Evolutionary conservation across 2,329 filamentous ascomycete species (phyloP), one percentile per base, ranked within the genome.

Genomic region (Tolypocladium paradoxum): DNA sequence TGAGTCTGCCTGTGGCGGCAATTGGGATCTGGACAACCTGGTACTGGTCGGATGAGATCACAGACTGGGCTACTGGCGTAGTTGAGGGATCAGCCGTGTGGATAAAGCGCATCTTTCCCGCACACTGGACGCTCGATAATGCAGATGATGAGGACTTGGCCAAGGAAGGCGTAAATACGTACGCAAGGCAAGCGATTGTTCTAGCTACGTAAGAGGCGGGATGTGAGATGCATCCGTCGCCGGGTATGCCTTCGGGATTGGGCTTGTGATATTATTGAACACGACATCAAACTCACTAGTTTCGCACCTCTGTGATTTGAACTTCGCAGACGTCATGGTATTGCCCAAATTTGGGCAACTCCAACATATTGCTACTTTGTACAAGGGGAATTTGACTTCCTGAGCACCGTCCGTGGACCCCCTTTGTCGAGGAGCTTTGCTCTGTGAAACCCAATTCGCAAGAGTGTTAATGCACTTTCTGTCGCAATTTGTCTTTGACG

Each of bases 101-200:
- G 11, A 9, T 61, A 3, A 34, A 29, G 9, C 11, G 45, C 3
- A 27, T 52, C 1, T 48, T 56, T n/a, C 58, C 57, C 0, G 45
- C 45, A 29, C 52, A 54, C 11, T 61, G 58, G 58, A 55, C 34
- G 7, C 31, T 57, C 6, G 58, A 58, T 29, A 47, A 35, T 7
- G 57, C 56, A 11, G 57, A 60, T n/a, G 58, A 60, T 7, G 59
- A 61, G 22, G 60, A 61, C 40, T 51, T 62, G 40, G 58, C 59
- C 1, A 55, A 54, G 20, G 58, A 61, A 27, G 60, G 57, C 1
- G 55, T 61, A 5, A 55, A 57, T 12, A 58, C 54, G 1, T 60
- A 61, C 49, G 53, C 54, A 7, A 49, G 55, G n/a, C 58, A 60
- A 20, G 54, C 57, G 7, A 24, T 55, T 6, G 22, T 53, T 29